phyloP scores from a whole-genome alignment of 192 early-diverging fungal species.

The Gaertneriomyces sp. region DNA sequence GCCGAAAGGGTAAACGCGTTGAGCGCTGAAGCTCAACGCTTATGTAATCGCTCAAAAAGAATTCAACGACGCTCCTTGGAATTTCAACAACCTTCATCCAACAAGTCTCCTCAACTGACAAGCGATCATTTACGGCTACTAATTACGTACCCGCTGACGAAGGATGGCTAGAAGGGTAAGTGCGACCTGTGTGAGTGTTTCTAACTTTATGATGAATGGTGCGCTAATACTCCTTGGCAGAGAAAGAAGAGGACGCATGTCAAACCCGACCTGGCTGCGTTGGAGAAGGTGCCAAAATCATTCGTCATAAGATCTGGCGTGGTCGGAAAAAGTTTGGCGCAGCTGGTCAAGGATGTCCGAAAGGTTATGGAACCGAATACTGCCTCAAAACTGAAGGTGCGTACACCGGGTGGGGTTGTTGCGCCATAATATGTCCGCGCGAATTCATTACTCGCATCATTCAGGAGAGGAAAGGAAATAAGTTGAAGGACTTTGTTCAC shows the following conservation, averaged over 20 bases:
- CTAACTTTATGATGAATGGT: too few relatives aligned
- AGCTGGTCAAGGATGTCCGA: conserved; percentile 80
- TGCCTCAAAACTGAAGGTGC: conserved; percentile 71
- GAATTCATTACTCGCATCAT: background rate
- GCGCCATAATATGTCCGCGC: background rate
- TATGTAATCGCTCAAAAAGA: too few relatives aligned
- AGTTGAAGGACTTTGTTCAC: conserved; percentile 86
- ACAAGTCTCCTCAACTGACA: too few relatives aligned
- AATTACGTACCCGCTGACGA: too few relatives aligned
- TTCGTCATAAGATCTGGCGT: conserved; percentile 90
- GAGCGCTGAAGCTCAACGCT: too few relatives aligned
- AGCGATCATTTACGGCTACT: too few relatives aligned
- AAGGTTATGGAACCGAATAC: conserved; percentile 94
- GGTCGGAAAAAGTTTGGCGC: conserved; percentile 72
- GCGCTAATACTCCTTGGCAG: conserved; percentile 2
- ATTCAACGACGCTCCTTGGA: too few relatives aligned
- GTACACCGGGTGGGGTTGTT: background rate
- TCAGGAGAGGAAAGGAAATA: conserved; percentile 85
- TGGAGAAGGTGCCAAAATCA: conserved; percentile 63
- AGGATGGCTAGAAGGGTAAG: too few relatives aligned
- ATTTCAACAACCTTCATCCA: too few relatives aligned
- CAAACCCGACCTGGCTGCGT: conserved; percentile 29
- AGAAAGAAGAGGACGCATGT: conserved; percentile 58
- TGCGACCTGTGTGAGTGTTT: too few relatives aligned
- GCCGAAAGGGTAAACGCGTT: too few relatives aligned